phyloP scores from a whole-genome alignment of 2,329 filamentous ascomycete species.

The Coniochaeta hoffmannii region DNA sequence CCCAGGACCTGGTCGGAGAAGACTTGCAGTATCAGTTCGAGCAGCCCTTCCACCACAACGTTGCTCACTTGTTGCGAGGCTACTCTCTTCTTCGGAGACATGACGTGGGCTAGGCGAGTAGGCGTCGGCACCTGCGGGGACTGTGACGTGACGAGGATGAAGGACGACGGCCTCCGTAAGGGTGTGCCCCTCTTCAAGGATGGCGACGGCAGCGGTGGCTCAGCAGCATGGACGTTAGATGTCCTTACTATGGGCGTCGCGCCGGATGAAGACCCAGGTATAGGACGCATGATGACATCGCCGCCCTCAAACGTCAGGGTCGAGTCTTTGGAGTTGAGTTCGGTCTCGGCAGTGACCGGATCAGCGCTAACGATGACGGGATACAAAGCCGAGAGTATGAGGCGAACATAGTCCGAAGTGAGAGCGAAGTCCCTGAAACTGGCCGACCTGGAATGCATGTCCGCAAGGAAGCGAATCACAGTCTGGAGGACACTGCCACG shows the following conservation, averaged over 20 bases:
- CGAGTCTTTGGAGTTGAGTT: slow-evolving; percentile 77
- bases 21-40: slow-evolving; percentile 71
- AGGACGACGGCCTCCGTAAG: slow-evolving; percentile 78
- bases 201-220: slow-evolving; percentile 36
- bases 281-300: slow-evolving; percentile 74
- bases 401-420: slow-evolving; percentile 72
- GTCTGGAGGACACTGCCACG: slow-evolving; percentile 64
- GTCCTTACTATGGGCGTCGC: slow-evolving; percentile 66
- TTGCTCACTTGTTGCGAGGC: slow-evolving; percentile 50
- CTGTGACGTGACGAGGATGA: slow-evolving; percentile 75
- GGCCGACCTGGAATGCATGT: slow-evolving; percentile 68
- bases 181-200: slow-evolving; percentile 45
- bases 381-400: slow-evolving; percentile 74
- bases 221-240: slow-evolving; percentile 47
- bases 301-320: slow-evolving; percentile 77
- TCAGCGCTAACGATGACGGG: slow-evolving; percentile 84
- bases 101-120: slow-evolving; percentile 54
- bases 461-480: slow-evolving; percentile 69
- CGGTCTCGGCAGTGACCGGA: slow-evolving; percentile 72
- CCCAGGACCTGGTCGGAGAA: slow-evolving; percentile 80
- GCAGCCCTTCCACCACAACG: slow-evolving; percentile 64
- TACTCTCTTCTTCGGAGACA: slow-evolving; percentile 50
- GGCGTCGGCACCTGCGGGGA: slow-evolving; percentile 52
- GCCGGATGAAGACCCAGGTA: slow-evolving; percentile 51
- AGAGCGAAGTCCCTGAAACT: slow-evolving; percentile 78